Percentiles rank a stretch among this genome's conserved stretches.
Evolutionary conservation across 2,329 filamentous ascomycete genomes (phyloP).

Genomic region (Claviceps humidiphila): DNA sequence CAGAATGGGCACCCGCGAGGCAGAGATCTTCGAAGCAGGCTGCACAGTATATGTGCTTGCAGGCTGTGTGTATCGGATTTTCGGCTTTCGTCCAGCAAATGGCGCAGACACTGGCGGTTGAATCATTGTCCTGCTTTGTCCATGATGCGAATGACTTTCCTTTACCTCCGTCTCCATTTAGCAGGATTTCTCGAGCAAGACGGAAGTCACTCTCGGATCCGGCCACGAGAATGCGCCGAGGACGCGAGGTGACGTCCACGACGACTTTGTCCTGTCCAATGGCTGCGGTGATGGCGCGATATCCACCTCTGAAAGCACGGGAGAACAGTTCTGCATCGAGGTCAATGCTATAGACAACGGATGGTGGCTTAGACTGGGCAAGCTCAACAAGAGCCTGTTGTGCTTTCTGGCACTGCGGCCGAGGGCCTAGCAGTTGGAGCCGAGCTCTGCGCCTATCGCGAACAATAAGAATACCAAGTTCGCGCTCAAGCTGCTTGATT

Average conservation of each 20-base stretch:
- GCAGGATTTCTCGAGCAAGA: constrained; percentile 1
- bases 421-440: background rate
- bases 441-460: background rate
- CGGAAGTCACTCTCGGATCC: constrained; percentile 10
- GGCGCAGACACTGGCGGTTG: constrained; percentile 12
- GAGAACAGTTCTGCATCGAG: constrained; percentile 14
- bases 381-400: background rate
- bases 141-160: background rate
- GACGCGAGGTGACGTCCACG: constrained; percentile 19
- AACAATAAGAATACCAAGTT: background rate
- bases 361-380: background rate
- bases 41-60: constrained; percentile 28
- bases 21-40: constrained; percentile 27
- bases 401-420: background rate
- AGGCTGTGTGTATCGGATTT: constrained; percentile 20
- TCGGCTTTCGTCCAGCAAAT: constrained; percentile 26
- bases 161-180: background rate
- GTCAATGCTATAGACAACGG: constrained; percentile 10
- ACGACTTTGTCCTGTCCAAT: constrained; percentile 16
- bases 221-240: constrained; percentile 17
- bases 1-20: background rate
- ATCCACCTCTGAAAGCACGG: constrained; percentile 21
- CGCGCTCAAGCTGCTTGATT: background rate
- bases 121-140: background rate
- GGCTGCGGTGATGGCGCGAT: constrained; percentile 12